Percentiles rank a stretch among this genome's conserved stretches.
Conservation (phyloP, 306 rosid species). For the Dryas drummondii region DNA sequence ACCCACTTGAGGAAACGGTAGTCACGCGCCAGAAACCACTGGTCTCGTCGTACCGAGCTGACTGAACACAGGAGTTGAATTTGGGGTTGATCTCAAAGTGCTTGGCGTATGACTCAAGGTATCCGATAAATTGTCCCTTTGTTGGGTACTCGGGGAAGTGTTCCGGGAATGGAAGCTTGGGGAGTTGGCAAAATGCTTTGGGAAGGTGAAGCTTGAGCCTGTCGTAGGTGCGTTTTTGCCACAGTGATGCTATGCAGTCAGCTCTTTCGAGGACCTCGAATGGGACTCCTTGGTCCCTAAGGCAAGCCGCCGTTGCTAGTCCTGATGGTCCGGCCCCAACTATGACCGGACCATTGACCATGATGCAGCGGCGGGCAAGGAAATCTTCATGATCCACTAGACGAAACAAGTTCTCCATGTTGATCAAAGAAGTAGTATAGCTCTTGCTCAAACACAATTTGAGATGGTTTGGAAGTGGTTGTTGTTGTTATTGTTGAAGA, state of each 20-base stretch:
- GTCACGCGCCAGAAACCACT: slow-evolving; percentile 73
- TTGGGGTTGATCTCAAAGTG: slow-evolving; percentile 63
- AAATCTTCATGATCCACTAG: slow-evolving; percentile 48
- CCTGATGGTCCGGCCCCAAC: slow-evolving; percentile 98
- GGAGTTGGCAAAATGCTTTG: slow-evolving; percentile 83
- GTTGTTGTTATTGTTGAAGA: neutral
- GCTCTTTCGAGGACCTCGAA: slow-evolving; percentile 70
- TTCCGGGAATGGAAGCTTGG: slow-evolving; percentile 68
- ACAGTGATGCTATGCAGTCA: slow-evolving; percentile 84
- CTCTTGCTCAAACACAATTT: neutral
- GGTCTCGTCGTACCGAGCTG: slow-evolving; percentile 64
- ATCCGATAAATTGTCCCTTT: slow-evolving; percentile 65
- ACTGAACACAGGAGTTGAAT: slow-evolving; percentile 72
- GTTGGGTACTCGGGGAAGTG: slow-evolving; percentile 85
- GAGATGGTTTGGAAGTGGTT: slow-evolving; percentile 7
- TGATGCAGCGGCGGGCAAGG: slow-evolving; percentile 54
- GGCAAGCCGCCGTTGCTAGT: slow-evolving; percentile 90
- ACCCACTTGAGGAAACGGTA: slow-evolving; percentile 37
- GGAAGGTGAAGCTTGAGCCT: slow-evolving; percentile 97
- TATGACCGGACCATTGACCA: slow-evolving; percentile 87
- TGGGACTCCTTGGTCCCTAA: slow-evolving; percentile 78
- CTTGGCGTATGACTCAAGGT: slow-evolving; percentile 65
- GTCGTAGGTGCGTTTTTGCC: slow-evolving; percentile 89
- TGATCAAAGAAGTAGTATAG: slow-evolving; percentile 1
- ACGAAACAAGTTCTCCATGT: slow-evolving; percentile 70